phyloP scores from a whole-genome alignment of 1,284 basidiomycete species.

The Golubevia pallescens region DNA sequence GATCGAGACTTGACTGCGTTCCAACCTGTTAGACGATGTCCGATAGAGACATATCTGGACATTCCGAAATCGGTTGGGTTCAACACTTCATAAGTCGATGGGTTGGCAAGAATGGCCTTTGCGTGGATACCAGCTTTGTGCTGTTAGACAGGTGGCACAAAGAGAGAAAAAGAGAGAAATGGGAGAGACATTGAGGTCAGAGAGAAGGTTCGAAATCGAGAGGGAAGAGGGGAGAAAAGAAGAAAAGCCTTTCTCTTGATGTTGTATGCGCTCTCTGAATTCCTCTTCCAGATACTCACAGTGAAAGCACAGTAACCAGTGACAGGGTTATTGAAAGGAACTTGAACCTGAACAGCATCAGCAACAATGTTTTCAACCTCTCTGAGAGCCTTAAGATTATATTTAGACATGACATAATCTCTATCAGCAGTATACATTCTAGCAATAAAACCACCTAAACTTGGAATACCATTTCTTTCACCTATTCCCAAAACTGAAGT shows the following conservation, averaged over 20 bases:
- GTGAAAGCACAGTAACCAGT: conserved; percentile 64
- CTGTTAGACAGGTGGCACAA: too few relatives aligned
- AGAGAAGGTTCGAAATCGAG: too few relatives aligned
- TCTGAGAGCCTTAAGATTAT: conserved; percentile 61
- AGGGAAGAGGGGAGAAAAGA: too few relatives aligned
- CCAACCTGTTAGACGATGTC: conserved; percentile 60
- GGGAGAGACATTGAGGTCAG: too few relatives aligned
- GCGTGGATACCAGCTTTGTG: conserved; percentile 99
- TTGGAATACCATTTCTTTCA: conserved; percentile 62
- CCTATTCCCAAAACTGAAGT: conserved; percentile 63
- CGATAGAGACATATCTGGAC: conserved; percentile 61
- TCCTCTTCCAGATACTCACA: too few relatives aligned
- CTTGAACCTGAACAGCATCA: conserved; percentile 60
- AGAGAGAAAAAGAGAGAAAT: too few relatives aligned
- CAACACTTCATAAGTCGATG: conserved; percentile 78
- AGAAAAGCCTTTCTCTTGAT: too few relatives aligned
- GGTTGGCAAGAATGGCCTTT: conserved; percentile 99
- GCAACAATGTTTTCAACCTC: conserved; percentile 63
- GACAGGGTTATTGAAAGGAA: conserved; percentile 64
- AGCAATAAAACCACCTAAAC: conserved; percentile 61
- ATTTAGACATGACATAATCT: conserved; percentile 64
- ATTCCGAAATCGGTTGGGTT: conserved; percentile 63
- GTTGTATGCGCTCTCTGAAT: too few relatives aligned
- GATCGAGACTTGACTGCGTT: conserved; percentile 62
- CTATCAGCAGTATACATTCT: conserved; percentile 64